Base-by-base conservation (phyloP, 2,329 filamentous ascomycete genomes). In the Fusarium brachygibbosum region DNA sequence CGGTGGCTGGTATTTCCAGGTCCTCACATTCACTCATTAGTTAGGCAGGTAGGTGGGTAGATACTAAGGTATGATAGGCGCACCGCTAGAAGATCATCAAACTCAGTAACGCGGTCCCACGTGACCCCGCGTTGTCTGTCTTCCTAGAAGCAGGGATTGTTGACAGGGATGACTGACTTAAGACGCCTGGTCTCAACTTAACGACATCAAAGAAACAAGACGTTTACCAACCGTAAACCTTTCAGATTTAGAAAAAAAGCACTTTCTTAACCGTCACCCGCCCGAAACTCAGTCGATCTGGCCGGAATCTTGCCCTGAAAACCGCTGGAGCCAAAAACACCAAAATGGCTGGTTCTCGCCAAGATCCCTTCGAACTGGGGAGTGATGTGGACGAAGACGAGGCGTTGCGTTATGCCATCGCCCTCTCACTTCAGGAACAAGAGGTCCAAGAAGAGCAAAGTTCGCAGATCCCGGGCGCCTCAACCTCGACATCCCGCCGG, bases 361-460 rank as follows among this genome's bases (percentile, higher is more conserved):
- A 63, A 58, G 71, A 75, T 42, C 56, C 74, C 28, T 56, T 68
- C 17, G 61, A 75, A 32, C 74, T 79, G 62, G 75, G 61, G 35
- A 73, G 74, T 45, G 77, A 80, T 45, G 76, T 76, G 25, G 84
- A 86, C 45, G 86, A 89, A 21, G 87, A 91, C 52, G 86, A 88
- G 62, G 87, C 88, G 31, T 77, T 90, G n/a, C 83, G 83, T 29
- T 82, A 82, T 62, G 89, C 89, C 31, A 89, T 91, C 59, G 87
- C 84, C 17, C 77, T 90, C 29, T 90, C 88, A 11, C 79, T 90
- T 17, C 76, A 78, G 58, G 74, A 78, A 46, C 71, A 75, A 46
- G 55, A 68, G 35, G 25, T n/a, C 28, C 63, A 51, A 19, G 57
- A 45, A 35, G 58, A 52, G 40, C 71, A 58, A 54, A 74, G 57